Conservation (phyloP, 2,329 filamentous ascomycete genomes). For the Chrysoporthe puriensis region DNA sequence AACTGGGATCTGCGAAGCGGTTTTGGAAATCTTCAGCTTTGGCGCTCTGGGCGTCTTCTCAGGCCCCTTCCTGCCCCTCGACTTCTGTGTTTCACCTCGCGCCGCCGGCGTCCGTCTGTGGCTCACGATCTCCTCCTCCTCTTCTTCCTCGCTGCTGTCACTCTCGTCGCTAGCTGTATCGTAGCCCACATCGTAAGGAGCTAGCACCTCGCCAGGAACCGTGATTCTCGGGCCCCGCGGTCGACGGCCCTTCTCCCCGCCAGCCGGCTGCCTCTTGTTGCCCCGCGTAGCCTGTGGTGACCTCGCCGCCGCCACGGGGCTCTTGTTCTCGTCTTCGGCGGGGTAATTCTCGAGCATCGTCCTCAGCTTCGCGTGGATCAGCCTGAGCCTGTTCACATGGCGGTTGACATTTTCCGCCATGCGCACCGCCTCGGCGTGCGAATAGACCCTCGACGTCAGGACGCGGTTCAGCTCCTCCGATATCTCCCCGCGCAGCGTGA, state of each 20-base stretch:
- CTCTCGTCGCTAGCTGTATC: conserved; percentile 59
- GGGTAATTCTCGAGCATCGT: conserved; percentile 65
- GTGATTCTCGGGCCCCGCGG: conserved; percentile 61
- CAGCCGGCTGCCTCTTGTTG: conserved; percentile 47
- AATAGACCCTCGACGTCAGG: conserved; percentile 59
- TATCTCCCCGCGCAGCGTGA: conserved; percentile 61
- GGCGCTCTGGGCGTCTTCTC: conserved; percentile 43
- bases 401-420: conserved; percentile 67
- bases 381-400: conserved; percentile 64
- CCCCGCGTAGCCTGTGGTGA: conserved; percentile 57
- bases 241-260: conserved; percentile 50
- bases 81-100: conserved; percentile 37
- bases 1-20: conserved; percentile 29
- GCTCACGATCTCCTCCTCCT: conserved; percentile 51
- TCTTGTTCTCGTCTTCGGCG: conserved; percentile 53
- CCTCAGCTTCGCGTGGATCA: conserved; percentile 61
- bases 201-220: conserved; percentile 67
- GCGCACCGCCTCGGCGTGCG: conserved; percentile 64
- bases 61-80: conserved; percentile 52
- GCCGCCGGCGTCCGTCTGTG: conserved; percentile 41
- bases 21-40: conserved; percentile 41
- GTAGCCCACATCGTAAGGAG: conserved; percentile 67
- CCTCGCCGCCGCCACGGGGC: conserved; percentile 52
- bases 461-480: conserved; percentile 60
- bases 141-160: conserved; percentile 57